Percentiles rank a stretch among this genome's conserved stretches.
These are phyloP conservation scores for Colletotrichum scovillei DNA, from an alignment of 2,329 filamentous ascomycete species.

Conservation along the genomic window DNA sequence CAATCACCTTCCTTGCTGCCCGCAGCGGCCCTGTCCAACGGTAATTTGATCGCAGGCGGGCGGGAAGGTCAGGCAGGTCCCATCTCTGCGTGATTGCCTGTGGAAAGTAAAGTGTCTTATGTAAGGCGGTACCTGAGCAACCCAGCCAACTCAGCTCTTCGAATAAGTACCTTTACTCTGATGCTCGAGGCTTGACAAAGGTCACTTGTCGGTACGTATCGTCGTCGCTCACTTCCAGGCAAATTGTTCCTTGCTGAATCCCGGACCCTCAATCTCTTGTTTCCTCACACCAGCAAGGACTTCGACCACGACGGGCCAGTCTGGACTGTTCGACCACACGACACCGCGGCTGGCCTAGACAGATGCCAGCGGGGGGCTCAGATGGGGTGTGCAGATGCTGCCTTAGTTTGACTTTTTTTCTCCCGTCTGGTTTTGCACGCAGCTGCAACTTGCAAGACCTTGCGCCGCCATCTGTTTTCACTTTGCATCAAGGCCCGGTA, in stretches of 20 bases:
- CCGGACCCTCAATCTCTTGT: slow-evolving; percentile 34
- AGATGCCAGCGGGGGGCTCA: slow-evolving; percentile 28
- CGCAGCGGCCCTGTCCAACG: not conserved
- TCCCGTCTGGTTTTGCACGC: not conserved
- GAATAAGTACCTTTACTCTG: no score
- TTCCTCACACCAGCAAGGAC: slow-evolving; percentile 22
- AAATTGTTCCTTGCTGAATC: slow-evolving; percentile 30
- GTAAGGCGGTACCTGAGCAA: not conserved
- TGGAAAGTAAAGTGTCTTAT: not conserved
- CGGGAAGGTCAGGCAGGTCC: not conserved
- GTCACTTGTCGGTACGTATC: not conserved
- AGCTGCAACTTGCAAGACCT: not conserved
- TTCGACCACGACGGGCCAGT: slow-evolving; percentile 13
- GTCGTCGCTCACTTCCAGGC: not conserved
- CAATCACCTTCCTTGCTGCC: not conserved
- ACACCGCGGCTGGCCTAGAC: slow-evolving; percentile 22
- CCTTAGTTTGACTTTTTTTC: not conserved
- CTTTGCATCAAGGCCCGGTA: not conserved
- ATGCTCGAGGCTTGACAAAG: not conserved
- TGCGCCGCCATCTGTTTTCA: slow-evolving; percentile 5
- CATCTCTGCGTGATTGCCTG: not conserved
- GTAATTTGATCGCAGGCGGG: slow-evolving; percentile 4
- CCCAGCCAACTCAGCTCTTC: no score
- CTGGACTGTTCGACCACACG: slow-evolving; percentile 27
- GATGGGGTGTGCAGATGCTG: not conserved